Evolutionary conservation across 371 early-diverging fungal species (phyloP).

Genomic region (Conidiobolus incongruus): DNA sequence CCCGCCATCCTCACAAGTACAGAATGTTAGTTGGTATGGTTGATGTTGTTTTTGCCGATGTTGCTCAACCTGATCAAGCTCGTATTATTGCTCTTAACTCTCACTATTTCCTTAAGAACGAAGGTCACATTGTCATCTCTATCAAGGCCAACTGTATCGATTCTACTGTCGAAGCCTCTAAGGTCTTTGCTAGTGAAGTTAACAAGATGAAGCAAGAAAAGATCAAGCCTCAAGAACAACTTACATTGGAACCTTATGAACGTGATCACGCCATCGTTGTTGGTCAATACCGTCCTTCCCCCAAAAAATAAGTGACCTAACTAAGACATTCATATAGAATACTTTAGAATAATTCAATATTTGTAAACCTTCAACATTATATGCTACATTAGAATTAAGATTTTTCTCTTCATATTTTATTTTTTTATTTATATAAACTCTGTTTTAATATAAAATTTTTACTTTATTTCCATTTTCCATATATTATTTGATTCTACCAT

Average conservation of each 20-base stretch:
- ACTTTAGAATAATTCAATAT: too few species aligned
- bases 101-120: conserved; percentile 96
- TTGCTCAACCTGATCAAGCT: conserved; percentile 99
- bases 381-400: too few species aligned
- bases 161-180: conserved; percentile 94
- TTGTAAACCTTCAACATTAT: too few species aligned
- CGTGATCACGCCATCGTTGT: conserved; percentile 99
- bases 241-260: conserved; percentile 99
- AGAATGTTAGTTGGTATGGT: conserved; percentile 99
- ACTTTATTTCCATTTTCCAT: too few species aligned
- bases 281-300: conserved; percentile 41
- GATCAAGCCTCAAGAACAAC: conserved; percentile 98
- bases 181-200: conserved; percentile 99
- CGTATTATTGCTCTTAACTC: conserved; percentile 99
- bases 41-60: conserved; percentile 99
- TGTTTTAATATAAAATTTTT: too few species aligned
- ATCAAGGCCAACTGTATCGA: conserved; percentile 99
- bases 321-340: too few species aligned
- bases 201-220: conserved; percentile 95
- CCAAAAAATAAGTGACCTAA: conserved; percentile 1
- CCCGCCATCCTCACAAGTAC: conserved; percentile 99
- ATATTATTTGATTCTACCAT: too few species aligned
- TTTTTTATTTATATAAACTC: too few species aligned
- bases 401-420: too few species aligned
- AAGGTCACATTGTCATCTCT: conserved; percentile 96